These are phyloP conservation scores for Cercospora sesami DNA, from an alignment of 2,329 filamentous ascomycete species.

Conservation along the genomic window DNA sequence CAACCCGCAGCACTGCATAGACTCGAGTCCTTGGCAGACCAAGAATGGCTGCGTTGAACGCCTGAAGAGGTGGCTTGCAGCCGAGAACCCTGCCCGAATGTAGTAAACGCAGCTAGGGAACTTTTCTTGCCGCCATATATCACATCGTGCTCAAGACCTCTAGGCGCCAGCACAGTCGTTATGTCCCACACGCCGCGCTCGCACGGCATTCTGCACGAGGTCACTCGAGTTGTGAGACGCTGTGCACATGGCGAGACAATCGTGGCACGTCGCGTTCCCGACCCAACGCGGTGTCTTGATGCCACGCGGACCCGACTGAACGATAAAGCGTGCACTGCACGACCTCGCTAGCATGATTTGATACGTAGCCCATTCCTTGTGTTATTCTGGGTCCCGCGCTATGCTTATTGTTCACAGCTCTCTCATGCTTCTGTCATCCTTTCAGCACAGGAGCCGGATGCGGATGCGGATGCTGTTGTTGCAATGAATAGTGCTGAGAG, in stretches of 20 bases:
- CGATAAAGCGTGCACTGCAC: constrained; percentile 10
- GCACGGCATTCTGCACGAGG: constrained; percentile 16
- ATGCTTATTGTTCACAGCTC: constrained; percentile 10
- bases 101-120: constrained; percentile 12
- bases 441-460: constrained; percentile 3
- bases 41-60: constrained; percentile 14
- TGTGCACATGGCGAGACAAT: constrained; percentile 21
- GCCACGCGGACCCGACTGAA: constrained; percentile 14
- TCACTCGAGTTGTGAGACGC: constrained; percentile 16
- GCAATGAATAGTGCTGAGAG: not conserved
- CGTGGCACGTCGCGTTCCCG: constrained; percentile 16
- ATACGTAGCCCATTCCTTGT: constrained; percentile 4
- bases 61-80: constrained; percentile 14
- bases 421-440: constrained; percentile 2
- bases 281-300: constrained; percentile 11
- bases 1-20: constrained; percentile 10
- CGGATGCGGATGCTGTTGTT: not conserved
- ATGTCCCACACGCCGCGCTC: constrained; percentile 10
- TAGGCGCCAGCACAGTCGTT: constrained; percentile 8
- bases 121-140: constrained; percentile 1
- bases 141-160: not conserved
- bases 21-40: constrained; percentile 9
- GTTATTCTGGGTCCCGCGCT: constrained; percentile 2
- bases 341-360: constrained; percentile 4
- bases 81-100: constrained; percentile 7